Evolutionary conservation across 169 alveolate species (phyloP).

Genomic region (Blepharisma undulans): DNA sequence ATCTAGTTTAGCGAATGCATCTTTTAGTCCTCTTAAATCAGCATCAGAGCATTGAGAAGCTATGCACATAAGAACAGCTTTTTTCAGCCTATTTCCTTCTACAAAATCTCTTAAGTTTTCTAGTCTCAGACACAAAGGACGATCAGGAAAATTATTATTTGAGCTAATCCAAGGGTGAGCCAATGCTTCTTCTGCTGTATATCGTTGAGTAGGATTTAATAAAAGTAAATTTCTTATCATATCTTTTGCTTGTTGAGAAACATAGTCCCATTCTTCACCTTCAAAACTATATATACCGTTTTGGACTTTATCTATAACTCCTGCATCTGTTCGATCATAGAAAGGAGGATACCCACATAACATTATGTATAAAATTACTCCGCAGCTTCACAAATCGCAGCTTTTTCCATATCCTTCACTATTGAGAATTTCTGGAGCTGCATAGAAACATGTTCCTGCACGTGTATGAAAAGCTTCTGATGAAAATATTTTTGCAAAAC

Average conservation of each 20-base stretch:
- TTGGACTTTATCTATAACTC: conserved; percentile 77
- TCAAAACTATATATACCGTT: conserved; percentile 82
- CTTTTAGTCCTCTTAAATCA: conserved; percentile 47
- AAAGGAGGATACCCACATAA: conserved; percentile 89
- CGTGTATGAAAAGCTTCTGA: not conserved
- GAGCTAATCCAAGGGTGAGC: conserved; percentile 32
- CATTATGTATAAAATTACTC: conserved; percentile 88
- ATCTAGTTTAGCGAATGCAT: conserved; percentile 9
- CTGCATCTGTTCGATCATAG: conserved; percentile 85
- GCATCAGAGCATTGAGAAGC: conserved; percentile 62
- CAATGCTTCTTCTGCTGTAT: conserved; percentile 22
- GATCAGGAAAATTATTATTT: not conserved
- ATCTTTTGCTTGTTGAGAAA: conserved; percentile 48
- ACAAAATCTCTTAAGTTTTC: conserved; percentile 4
- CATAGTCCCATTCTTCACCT: not conserved
- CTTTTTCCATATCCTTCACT: conserved; percentile 56
- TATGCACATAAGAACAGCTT: conserved; percentile 59
- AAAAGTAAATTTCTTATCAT: conserved; percentile 35
- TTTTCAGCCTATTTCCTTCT: conserved; percentile 42
- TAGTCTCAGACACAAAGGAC: conserved; percentile 10
- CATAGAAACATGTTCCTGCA: conserved; percentile 86
- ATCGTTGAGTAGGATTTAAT: conserved; percentile 17
- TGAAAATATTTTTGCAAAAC: conserved; percentile 36
- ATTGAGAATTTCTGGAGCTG: conserved; percentile 89
- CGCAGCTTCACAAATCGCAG: conserved; percentile 92